Evolutionary conservation across 495 filamentous ascomycete genomes (phyloP), one percentile per base, ranked within the genome.

Genomic region (Apiosordaria backusii): DNA sequence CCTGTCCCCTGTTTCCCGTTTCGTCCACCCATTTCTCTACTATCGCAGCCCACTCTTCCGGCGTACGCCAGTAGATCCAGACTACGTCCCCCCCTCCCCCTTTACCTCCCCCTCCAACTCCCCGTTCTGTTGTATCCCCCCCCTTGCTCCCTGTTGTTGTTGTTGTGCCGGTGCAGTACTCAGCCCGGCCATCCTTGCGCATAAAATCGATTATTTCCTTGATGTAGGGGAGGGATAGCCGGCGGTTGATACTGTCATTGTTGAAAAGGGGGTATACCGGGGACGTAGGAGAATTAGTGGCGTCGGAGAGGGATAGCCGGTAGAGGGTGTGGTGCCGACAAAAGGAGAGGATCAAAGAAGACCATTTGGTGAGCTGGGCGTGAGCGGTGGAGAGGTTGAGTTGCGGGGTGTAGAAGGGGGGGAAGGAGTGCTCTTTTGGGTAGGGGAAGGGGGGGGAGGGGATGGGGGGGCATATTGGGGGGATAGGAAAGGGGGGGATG

Each of bases 331-430:
- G 85, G 75, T 89, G 83, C 0, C 87, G 85, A 76, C 91, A 93
- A 88, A 95, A 99, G 71, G 88, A 71, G 65, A 90, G 91, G 71
- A 99, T 87, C 19, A 97, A 85, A n/a, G 85, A 73, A 52, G 89
- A 88, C 95, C 95, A 99, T 79, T 90, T 91, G 40, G 83, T 77
- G 61, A 92, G 87, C 75, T 98, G 95, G 23, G 87, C 84, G 76
- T 86, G 83, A 71, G 86, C 90, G 13, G 92, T 97, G 27, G 82
- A 80, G 68, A 81, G 82, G 81, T 92, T 93, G 57, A 89, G 87
- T 81, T 98, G 94, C 68, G 83, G 84, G 67, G 87, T 89, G 85
- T 87, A 92, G 87, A 92, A 90, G 67, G 89, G 86, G 2, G 89
- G 89, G 78, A 89, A 91, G 79, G 74, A 71, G 83, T 89, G 85